Conservation (phyloP, 176 grass and related monocot genomes). For the Juncus effusus region DNA sequence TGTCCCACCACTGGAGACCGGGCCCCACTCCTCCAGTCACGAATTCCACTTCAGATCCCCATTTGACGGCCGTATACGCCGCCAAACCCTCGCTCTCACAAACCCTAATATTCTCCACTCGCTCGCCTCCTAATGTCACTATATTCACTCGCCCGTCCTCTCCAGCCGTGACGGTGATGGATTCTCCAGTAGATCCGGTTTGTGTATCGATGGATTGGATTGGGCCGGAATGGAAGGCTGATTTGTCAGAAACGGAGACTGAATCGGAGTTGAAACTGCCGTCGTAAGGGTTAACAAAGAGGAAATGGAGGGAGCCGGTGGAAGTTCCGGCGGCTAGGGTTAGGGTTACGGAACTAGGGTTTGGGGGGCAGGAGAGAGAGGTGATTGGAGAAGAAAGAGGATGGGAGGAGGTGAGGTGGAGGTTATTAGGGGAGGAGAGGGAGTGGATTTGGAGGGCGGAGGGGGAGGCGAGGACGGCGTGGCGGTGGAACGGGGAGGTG, state of each 20-base stretch:
- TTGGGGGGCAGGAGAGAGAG: slow-evolving; percentile 8
- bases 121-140: slow-evolving; percentile 3
- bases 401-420: slow-evolving; percentile 14
- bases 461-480: slow-evolving; percentile 6
- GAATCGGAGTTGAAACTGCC: neutral
- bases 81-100: slow-evolving; percentile 17
- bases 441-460: slow-evolving; percentile 18
- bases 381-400: neutral
- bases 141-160: slow-evolving; percentile 25
- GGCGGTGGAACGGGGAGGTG: slow-evolving; percentile 16
- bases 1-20: slow-evolving; percentile 31
- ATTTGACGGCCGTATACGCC: slow-evolving; percentile 22
- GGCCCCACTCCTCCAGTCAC: slow-evolving; percentile 16
- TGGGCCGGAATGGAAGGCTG: slow-evolving; percentile 8
- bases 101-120: slow-evolving; percentile 8
- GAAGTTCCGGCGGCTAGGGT: slow-evolving; percentile 8
- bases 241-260: slow-evolving; percentile 15
- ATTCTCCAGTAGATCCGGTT: slow-evolving; percentile 2
- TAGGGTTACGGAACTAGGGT: neutral
- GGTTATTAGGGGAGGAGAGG: slow-evolving; percentile 1
- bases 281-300: slow-evolving; percentile 18
- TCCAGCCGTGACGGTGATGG: slow-evolving; percentile 1
- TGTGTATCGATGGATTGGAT: slow-evolving; percentile 18
- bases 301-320: slow-evolving; percentile 21
- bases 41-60: slow-evolving; percentile 23